phyloP scores from a whole-genome alignment of 2,329 filamentous ascomycete genomes.

The Ascochyta lentis region DNA sequence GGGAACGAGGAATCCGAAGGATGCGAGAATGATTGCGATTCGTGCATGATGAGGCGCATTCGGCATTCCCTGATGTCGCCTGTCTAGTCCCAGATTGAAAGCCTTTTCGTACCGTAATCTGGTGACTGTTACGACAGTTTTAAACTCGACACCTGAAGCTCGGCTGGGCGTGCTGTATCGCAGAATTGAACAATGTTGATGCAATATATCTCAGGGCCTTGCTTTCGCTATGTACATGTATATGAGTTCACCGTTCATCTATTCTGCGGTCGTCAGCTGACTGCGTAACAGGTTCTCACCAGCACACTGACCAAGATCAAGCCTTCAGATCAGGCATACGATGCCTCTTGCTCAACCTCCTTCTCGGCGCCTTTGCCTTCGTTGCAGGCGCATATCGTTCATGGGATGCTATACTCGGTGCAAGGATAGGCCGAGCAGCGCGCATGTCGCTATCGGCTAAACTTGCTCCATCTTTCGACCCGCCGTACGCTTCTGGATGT shows the following conservation, averaged over 20 bases:
- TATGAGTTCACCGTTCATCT: not conserved
- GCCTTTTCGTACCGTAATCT: too few species aligned
- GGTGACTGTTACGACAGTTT: too few species aligned
- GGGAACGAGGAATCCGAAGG: slow-evolving; percentile 15
- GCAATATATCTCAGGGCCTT: not conserved
- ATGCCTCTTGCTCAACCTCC: slow-evolving; percentile 32
- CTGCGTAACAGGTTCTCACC: not conserved
- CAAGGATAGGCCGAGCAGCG: slow-evolving; percentile 26
- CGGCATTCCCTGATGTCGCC: too few species aligned
- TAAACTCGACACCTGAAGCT: too few species aligned
- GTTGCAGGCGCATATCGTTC: slow-evolving; percentile 9
- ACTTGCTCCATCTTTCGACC: slow-evolving; percentile 25
- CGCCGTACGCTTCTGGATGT: slow-evolving; percentile 16
- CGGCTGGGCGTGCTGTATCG: too few species aligned
- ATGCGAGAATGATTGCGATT: too few species aligned
- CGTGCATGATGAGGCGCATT: too few species aligned
- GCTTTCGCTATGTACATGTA: slow-evolving; percentile 4
- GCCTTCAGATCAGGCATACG: slow-evolving; percentile 21
- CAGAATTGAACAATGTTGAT: too few species aligned
- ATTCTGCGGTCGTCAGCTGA: not conserved
- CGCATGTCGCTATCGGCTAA: slow-evolving; percentile 26
- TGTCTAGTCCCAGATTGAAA: too few species aligned
- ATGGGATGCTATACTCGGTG: slow-evolving; percentile 18
- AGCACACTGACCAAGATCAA: not conserved
- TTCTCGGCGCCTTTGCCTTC: slow-evolving; percentile 16